Percentiles rank a stretch among this genome's conserved stretches.
Evolutionary conservation across 106 monocot genomes (phyloP).

Genomic region (Alisma plantagoaquatica): DNA sequence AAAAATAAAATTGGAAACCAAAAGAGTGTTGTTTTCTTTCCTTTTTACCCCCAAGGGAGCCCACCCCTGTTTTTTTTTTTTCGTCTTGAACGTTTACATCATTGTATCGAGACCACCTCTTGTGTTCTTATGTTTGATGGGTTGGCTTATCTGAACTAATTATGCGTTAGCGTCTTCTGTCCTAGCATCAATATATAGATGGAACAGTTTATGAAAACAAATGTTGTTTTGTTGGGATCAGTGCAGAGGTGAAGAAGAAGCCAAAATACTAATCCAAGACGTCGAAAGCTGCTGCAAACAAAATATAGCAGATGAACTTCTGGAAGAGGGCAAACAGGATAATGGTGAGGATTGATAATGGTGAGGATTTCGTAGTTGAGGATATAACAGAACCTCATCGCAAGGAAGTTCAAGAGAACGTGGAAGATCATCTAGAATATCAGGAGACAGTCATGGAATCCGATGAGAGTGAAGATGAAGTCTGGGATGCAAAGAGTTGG

Average conservation of each 20-base stretch:
- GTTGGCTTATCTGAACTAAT: too few species aligned
- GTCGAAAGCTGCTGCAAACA: conserved; percentile 11
- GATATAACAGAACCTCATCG: conserved; percentile 1
- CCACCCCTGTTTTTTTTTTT: too few species aligned
- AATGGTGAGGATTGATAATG: conserved; percentile 14
- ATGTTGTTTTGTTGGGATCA: conserved; percentile 17
- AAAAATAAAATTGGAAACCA: too few species aligned
- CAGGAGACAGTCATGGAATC: not conserved
- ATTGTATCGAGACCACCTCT: too few species aligned
- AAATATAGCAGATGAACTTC: conserved; percentile 2
- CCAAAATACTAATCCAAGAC: conserved; percentile 52
- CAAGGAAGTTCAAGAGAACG: not conserved
- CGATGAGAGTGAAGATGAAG: conserved; percentile 69
- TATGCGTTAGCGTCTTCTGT: too few species aligned
- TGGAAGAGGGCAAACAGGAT: conserved; percentile 5
- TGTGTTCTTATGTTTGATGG: too few species aligned
- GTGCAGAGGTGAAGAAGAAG: conserved; percentile 57
- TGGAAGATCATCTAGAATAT: conserved; percentile 7
- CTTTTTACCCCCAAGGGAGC: too few species aligned
- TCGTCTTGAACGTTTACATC: too few species aligned
- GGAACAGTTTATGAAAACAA: too few species aligned
- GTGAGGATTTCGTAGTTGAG: conserved; percentile 25
- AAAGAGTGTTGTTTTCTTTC: too few species aligned
- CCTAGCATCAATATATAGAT: too few species aligned
- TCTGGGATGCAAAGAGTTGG: conserved; percentile 99